These are phyloP conservation scores for Amniculicola lignicola DNA, from an alignment of 495 filamentous ascomycete species.

Conservation along the genomic window DNA sequence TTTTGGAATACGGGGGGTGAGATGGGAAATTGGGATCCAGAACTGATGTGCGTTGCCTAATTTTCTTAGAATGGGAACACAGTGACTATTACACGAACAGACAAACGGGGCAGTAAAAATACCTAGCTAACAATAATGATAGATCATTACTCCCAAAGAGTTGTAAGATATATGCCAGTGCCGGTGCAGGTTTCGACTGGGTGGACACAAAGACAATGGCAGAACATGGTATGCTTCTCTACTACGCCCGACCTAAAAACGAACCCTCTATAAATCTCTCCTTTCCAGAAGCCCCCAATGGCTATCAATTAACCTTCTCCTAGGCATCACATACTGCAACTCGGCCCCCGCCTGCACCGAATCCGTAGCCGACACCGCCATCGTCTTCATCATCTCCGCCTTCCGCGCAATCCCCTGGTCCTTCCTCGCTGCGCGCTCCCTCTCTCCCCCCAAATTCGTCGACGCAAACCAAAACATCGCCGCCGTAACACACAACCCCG, in stretches of 20 bases:
- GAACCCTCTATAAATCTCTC: neutral
- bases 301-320: neutral
- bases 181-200: constrained; percentile 77
- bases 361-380: constrained; percentile 63
- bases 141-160: constrained; percentile 56
- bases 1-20: constrained; percentile 78
- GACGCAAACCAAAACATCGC: constrained; percentile 59
- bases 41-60: constrained; percentile 52
- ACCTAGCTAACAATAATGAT: neutral
- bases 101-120: neutral
- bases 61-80: constrained; percentile 5
- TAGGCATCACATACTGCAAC: constrained; percentile 71
- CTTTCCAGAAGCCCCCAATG: neutral
- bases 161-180: constrained; percentile 67
- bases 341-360: constrained; percentile 65
- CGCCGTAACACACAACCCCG: constrained; percentile 56
- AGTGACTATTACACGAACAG: neutral
- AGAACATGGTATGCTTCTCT: constrained; percentile 53
- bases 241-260: neutral
- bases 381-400: constrained; percentile 61
- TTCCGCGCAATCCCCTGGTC: constrained; percentile 65
- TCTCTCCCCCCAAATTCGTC: constrained; percentile 45
- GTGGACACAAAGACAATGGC: constrained; percentile 67
- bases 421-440: constrained; percentile 50
- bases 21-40: constrained; percentile 73